Evolutionary conservation across 768 basidiomycete species (phyloP).

Genomic region (Rhodotorula toruloides): DNA sequence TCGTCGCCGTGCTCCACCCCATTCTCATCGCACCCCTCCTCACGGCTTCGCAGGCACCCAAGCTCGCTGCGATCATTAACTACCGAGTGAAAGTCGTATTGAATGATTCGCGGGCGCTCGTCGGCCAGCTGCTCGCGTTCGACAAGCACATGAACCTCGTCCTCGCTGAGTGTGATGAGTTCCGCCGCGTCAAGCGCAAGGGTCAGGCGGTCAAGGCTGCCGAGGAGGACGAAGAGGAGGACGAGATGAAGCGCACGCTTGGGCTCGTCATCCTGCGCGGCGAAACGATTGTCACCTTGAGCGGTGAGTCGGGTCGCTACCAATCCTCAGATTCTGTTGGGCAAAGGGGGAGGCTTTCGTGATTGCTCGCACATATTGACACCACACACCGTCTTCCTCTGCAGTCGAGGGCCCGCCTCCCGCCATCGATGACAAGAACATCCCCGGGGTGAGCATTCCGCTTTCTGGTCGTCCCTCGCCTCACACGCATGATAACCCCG

Average conservation of each 20-base stretch:
- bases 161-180: constrained; percentile 96
- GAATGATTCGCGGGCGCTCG: constrained; percentile 91
- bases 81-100: constrained; percentile 96
- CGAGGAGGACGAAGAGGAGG: constrained; percentile 46
- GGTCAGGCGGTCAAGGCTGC: constrained; percentile 54
- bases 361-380: neutral
- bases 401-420: constrained; percentile 37
- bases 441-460: constrained; percentile 14
- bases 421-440: constrained; percentile 15
- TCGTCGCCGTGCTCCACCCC: neutral
- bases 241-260: constrained; percentile 92
- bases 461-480: neutral
- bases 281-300: constrained; percentile 90
- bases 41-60: constrained; percentile 62
- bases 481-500: neutral
- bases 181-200: constrained; percentile 91
- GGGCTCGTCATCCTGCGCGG: constrained; percentile 96
- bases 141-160: constrained; percentile 99
- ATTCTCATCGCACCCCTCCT: neutral
- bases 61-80: constrained; percentile 96
- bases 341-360: too few species aligned
- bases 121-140: constrained; percentile 98
- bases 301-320: too few species aligned
- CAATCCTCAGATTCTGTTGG: too few species aligned
- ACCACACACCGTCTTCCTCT: neutral